phyloP scores from a whole-genome alignment of 2,329 filamentous ascomycete species.

The Didymella exigua region DNA sequence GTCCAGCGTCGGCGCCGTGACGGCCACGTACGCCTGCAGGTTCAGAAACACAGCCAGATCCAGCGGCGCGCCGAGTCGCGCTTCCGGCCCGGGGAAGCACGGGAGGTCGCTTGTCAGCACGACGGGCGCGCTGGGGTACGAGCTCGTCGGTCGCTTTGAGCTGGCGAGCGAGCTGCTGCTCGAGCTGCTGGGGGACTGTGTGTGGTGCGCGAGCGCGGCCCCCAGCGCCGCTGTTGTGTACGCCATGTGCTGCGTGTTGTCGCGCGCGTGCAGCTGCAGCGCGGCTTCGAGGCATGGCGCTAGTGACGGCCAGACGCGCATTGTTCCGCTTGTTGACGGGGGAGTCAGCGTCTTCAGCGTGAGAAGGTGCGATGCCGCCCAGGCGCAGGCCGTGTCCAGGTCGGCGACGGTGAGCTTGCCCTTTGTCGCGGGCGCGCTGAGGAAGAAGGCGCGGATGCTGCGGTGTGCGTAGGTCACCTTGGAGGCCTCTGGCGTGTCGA shows the following conservation, averaged over 20 bases:
- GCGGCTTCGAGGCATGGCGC: conserved; percentile 27
- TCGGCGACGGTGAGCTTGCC: conserved; percentile 8
- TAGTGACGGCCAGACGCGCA: conserved; percentile 28
- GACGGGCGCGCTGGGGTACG: neutral
- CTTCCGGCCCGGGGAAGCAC: neutral
- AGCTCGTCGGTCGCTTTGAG: conserved; percentile 4
- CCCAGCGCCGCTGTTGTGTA: conserved; percentile 30
- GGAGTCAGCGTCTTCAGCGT: conserved; percentile 28
- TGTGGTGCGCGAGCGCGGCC: conserved; percentile 22
- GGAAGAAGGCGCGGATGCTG: conserved; percentile 30
- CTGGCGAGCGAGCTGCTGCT: conserved; percentile 9
- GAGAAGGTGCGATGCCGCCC: conserved; percentile 34
- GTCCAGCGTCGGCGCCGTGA: conserved; percentile 28
- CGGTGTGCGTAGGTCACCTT: conserved; percentile 38
- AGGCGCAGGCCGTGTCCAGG: conserved; percentile 28
- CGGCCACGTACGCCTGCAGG: conserved; percentile 24
- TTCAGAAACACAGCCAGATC: conserved; percentile 36
- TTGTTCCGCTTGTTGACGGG: conserved; percentile 2
- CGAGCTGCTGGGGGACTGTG: neutral
- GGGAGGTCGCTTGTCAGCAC: conserved; percentile 15
- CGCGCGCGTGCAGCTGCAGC: conserved; percentile 22
- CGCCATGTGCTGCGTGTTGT: conserved; percentile 26
- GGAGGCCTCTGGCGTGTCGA: conserved; percentile 11
- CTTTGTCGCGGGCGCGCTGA: conserved; percentile 17
- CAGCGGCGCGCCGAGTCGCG: conserved; percentile 15